Percentiles rank a stretch among this genome's conserved stretches.
phyloP scores from a whole-genome alignment of 345 rosid genomes.

The Citrus unshiu region DNA sequence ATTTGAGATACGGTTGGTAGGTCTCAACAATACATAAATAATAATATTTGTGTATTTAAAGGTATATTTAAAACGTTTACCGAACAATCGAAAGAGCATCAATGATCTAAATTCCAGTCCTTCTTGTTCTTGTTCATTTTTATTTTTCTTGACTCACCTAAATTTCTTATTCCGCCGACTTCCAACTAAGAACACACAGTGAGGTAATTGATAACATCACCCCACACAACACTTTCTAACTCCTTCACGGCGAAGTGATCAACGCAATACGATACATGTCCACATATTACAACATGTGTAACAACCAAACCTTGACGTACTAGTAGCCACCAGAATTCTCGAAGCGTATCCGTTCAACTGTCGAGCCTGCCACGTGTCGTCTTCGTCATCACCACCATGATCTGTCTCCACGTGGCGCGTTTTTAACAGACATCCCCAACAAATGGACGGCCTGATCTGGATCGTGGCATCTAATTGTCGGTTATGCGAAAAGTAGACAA shows the following conservation, averaged over 20 bases:
- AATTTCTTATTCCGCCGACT: not conserved
- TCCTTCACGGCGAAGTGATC: not conserved
- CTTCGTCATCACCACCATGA: not conserved
- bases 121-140: too few relatives aligned
- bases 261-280: not conserved
- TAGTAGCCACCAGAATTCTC: slow-evolving; percentile 7
- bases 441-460: slow-evolving; percentile 24
- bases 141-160: not conserved
- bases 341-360: not conserved
- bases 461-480: slow-evolving; percentile 22
- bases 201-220: not conserved
- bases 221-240: not conserved
- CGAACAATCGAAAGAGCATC: too few relatives aligned
- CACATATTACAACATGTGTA: not conserved
- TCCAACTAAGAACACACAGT: not conserved
- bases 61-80: too few relatives aligned
- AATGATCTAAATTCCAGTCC: too few relatives aligned
- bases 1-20: rapidly evolving
- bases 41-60: too few relatives aligned
- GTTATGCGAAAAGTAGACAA: slow-evolving; percentile 6
- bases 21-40: too few relatives aligned
- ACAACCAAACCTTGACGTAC: slow-evolving; percentile 1
- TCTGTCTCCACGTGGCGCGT: slow-evolving; percentile 18
- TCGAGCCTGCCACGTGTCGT: not conserved
- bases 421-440: not conserved